Conservation (phyloP, 2,329 filamentous ascomycete genomes). For the Teratosphaeria nubilosa region DNA sequence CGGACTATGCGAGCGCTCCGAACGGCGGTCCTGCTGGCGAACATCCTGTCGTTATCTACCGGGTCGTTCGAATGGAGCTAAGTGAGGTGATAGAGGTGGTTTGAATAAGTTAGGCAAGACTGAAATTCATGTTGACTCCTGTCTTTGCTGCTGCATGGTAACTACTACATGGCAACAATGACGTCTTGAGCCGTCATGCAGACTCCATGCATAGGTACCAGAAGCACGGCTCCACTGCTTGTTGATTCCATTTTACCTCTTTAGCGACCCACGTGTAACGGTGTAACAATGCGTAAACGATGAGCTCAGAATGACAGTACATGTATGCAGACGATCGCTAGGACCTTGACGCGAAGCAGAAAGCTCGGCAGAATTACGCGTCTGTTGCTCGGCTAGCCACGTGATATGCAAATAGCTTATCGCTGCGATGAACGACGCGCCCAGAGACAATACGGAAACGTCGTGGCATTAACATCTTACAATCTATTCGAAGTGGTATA, state of each 20-base stretch:
- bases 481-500: too few species aligned
- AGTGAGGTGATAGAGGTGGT: not conserved
- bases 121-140: not conserved
- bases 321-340: not conserved
- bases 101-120: not conserved
- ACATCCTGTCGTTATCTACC: constrained; percentile 4
- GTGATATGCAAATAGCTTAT: too few species aligned
- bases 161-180: not conserved
- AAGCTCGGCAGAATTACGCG: too few species aligned
- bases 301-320: not conserved
- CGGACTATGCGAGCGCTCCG: constrained; percentile 8
- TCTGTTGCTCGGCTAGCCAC: too few species aligned
- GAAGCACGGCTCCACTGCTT: not conserved
- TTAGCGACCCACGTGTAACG: not conserved
- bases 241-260: not conserved
- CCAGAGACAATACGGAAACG: too few species aligned
- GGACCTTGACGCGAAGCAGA: not conserved
- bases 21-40: constrained; percentile 2
- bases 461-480: too few species aligned
- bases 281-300: not conserved
- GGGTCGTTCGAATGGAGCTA: not conserved
- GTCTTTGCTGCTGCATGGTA: not conserved
- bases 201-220: not conserved
- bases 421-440: too few species aligned
- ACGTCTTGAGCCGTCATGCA: not conserved